Conservation (phyloP, 2,329 filamentous ascomycete species). For the Fusarium liriodendri region DNA sequence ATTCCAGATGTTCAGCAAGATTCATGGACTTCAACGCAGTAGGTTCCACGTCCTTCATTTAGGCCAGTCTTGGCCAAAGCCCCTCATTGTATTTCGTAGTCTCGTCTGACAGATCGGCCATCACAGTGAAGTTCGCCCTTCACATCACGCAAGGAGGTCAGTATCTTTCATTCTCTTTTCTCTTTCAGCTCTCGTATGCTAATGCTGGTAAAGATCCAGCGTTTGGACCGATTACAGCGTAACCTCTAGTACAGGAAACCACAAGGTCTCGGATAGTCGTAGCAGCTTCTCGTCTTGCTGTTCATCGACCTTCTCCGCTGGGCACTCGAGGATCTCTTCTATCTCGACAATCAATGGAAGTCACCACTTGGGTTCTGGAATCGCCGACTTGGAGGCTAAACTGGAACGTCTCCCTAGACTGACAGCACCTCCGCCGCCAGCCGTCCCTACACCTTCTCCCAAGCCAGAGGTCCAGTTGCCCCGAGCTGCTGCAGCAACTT, state of each 20-base stretch:
- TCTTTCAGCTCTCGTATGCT: constrained; percentile 5
- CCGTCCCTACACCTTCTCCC: constrained; percentile 13
- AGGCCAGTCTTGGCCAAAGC: background rate
- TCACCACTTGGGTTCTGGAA: constrained; percentile 48
- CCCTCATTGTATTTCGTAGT: background rate
- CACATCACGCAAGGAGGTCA: constrained; percentile 37
- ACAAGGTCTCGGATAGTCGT: constrained; percentile 59
- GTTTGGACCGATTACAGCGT: constrained; percentile 36
- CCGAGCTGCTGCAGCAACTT: background rate
- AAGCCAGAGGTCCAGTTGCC: constrained; percentile 21
- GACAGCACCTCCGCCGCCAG: constrained; percentile 22
- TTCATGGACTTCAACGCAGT: constrained; percentile 36
- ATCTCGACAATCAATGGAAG: constrained; percentile 61
- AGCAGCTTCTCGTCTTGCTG: constrained; percentile 64
- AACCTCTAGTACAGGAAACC: constrained; percentile 28
- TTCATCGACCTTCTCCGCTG: constrained; percentile 57
- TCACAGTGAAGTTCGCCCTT: constrained; percentile 30
- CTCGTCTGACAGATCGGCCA: constrained; percentile 18
- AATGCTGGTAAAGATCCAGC: constrained; percentile 33
- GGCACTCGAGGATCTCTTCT: constrained; percentile 66
- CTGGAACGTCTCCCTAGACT: constrained; percentile 43
- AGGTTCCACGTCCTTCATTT: background rate
- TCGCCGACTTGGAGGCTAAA: constrained; percentile 54
- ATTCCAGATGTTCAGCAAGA: constrained; percentile 37
- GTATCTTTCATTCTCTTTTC: background rate